These are phyloP conservation scores for Stemphylium beticola DNA, from an alignment of 2,329 filamentous ascomycete species.

Conservation along the genomic window DNA sequence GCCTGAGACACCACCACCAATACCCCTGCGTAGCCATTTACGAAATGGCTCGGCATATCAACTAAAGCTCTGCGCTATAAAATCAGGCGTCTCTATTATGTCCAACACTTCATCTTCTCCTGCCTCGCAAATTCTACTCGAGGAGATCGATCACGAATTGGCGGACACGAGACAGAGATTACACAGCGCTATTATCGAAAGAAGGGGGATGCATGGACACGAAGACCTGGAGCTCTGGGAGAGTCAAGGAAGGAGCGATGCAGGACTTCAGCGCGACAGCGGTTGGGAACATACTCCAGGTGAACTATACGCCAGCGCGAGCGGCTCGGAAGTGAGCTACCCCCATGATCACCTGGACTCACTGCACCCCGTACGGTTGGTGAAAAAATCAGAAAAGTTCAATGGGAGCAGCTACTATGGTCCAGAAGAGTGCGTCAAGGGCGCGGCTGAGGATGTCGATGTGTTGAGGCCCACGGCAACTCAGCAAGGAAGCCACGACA, in stretches of 20 bases:
- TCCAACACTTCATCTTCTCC: neutral
- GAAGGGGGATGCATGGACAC: neutral
- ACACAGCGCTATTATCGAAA: neutral
- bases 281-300: neutral
- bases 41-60: slow-evolving; percentile 2
- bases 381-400: neutral
- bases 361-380: neutral
- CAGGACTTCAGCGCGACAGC: neutral
- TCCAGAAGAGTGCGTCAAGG: neutral
- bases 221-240: neutral
- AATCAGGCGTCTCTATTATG: neutral
- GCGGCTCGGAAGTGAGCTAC: neutral
- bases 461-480: neutral
- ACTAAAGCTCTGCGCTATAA: neutral
- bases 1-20: slow-evolving; percentile 5
- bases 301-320: neutral
- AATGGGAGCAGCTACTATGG: neutral
- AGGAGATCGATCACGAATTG: slow-evolving; percentile 6
- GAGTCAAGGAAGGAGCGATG: neutral
- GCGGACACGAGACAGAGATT: slow-evolving; percentile 4
- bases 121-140: neutral
- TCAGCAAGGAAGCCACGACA: neutral
- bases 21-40: slow-evolving; percentile 11
- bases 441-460: neutral
- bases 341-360: neutral